These are phyloP conservation scores for Globisporangium splendens DNA, from an alignment of 352 stramenopile genomes.

Conservation along the genomic window DNA sequence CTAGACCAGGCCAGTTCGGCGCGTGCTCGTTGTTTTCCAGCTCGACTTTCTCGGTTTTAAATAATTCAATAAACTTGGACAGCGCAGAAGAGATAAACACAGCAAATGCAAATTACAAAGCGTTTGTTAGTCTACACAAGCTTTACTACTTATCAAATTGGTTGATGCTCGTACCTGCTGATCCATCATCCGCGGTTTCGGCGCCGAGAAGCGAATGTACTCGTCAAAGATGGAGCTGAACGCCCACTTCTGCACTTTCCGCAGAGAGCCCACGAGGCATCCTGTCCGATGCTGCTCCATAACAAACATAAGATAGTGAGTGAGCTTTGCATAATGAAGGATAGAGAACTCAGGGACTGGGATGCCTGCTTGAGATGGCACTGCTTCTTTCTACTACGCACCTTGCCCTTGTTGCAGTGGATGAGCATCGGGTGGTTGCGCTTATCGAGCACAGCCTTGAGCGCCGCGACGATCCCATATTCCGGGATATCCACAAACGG, in stretches of 20 bases:
- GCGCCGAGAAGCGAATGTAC: slow-evolving; percentile 82
- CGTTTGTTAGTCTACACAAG: neutral
- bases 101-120: too few species aligned
- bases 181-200: slow-evolving; percentile 87
- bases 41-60: slow-evolving; percentile 75
- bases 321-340: too few species aligned
- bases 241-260: slow-evolving; percentile 80
- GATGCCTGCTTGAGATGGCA: too few species aligned
- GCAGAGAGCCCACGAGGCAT: slow-evolving; percentile 71
- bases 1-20: slow-evolving; percentile 55
- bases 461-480: slow-evolving; percentile 65
- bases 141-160: neutral
- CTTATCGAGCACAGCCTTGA: slow-evolving; percentile 77
- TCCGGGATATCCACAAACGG: slow-evolving; percentile 86
- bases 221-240: slow-evolving; percentile 85
- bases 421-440: slow-evolving; percentile 87
- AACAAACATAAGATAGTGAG: neutral
- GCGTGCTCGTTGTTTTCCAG: slow-evolving; percentile 50
- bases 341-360: too few species aligned
- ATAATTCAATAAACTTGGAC: slow-evolving; percentile 76
- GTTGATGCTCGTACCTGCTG: slow-evolving; percentile 45
- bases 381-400: slow-evolving; percentile 9
- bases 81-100: slow-evolving; percentile 7
- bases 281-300: slow-evolving; percentile 65
- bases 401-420: slow-evolving; percentile 87